Base-by-base conservation (phyloP, 2,329 filamentous ascomycete species). In the Ceratocystis albifundus region DNA sequence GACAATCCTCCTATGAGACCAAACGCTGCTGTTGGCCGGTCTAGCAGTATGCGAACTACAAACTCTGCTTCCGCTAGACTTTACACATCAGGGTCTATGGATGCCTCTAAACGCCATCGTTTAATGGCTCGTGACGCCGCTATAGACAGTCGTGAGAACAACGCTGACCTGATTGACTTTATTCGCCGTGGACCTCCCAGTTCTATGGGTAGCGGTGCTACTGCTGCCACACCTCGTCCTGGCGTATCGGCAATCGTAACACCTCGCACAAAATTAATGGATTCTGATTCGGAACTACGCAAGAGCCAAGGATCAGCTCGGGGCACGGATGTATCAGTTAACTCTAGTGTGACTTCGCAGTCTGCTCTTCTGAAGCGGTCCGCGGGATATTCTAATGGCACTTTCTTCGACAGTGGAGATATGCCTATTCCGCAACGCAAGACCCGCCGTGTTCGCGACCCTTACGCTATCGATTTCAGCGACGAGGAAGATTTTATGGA, bases 161-260 rank as follows among this genome's bases (percentile, higher is more conserved):
- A 87, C 66, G 88, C 89, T 12, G 94, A 96, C 68, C 78, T 99
- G 67, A 96, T 96, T 70, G 92, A 97, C 73, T 97, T 99, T 74
- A 95, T 99, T 70, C 87, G 92, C 59, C 87, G 90, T 73, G 93
- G 92, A 0, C 91, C 91, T 2, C 87, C 89, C 0, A 81, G 78
- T 68, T 74, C 77, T 57, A 80, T 81, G 30, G 67, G 61, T 30
- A 82, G 83, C 69, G 88, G 85, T 67, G 85, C 89, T 28, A 94
- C 95, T 69, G 88, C 90, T 53, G 90, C 91, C 8, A 90, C 91
- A 0, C 96, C 95, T 78, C 83, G 90, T 65, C 86, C 82, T 0
- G 55, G 48, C 36, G 17, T 25, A 41, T 45, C 64, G 7, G 2
- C 46, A 15, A 61, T 41, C 15, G 15, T 25, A 20, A 57, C 50